Percentiles rank a stretch among this genome's conserved stretches.
These are phyloP conservation scores for Bathelium albidoporum DNA, from an alignment of 495 filamentous ascomycete species.

Conservation along the genomic window DNA sequence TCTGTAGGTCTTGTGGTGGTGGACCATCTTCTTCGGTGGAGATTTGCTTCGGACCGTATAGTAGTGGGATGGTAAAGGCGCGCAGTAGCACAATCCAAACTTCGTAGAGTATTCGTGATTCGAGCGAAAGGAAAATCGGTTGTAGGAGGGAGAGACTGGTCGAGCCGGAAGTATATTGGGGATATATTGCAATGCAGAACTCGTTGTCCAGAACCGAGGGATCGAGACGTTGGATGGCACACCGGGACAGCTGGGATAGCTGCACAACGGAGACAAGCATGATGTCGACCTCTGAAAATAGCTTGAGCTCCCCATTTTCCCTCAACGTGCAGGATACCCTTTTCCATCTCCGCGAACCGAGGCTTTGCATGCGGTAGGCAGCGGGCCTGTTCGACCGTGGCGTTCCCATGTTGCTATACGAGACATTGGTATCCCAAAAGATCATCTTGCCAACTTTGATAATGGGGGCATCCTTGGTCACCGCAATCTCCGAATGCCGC, in stretches of 20 bases:
- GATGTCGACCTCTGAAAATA: conserved; percentile 74
- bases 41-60: conserved; percentile 57
- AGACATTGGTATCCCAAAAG: conserved; percentile 66
- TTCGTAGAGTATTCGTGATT: conserved; percentile 81
- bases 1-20: conserved; percentile 8
- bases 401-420: conserved; percentile 41
- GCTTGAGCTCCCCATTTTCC: conserved; percentile 89
- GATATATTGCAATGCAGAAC: conserved; percentile 88
- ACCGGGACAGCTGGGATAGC: conserved; percentile 78
- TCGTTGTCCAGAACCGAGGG: conserved; percentile 89
- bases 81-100: conserved; percentile 93
- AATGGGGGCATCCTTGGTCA: conserved; percentile 69
- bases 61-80: conserved; percentile 86
- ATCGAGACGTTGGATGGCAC: conserved; percentile 80
- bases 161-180: conserved; percentile 61
- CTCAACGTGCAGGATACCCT: conserved; percentile 85
- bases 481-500: conserved; percentile 50
- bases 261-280: conserved; percentile 72
- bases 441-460: conserved; percentile 96
- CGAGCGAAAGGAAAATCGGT: conserved; percentile 76
- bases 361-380: conserved; percentile 46
- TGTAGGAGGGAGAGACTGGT: conserved; percentile 53
- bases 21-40: conserved; percentile 26
- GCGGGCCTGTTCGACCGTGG: conserved; percentile 29
- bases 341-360: conserved; percentile 59